Conservation (phyloP, 2,329 filamentous ascomycete genomes). For the Fusarium concolor region DNA sequence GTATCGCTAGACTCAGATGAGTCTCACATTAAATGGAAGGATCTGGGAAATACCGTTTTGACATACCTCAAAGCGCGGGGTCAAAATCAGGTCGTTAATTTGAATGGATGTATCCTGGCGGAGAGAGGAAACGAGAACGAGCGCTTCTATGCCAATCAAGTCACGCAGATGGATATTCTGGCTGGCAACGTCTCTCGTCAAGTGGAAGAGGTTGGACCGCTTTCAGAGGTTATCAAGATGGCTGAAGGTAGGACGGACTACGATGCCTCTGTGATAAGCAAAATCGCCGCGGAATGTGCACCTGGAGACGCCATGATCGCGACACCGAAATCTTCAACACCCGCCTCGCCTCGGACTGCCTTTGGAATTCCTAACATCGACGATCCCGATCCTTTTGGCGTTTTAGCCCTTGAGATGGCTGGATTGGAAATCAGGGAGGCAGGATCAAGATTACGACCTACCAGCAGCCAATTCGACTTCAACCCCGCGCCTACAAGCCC, state of each 20-base stretch:
- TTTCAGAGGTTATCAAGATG: constrained; percentile 87
- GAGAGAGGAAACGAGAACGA: constrained; percentile 71
- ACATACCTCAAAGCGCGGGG: constrained; percentile 70
- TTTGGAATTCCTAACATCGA: constrained; percentile 84
- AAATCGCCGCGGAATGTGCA: constrained; percentile 72
- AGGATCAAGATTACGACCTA: constrained; percentile 75
- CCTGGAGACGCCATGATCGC: constrained; percentile 78
- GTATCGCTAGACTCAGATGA: constrained; percentile 65
- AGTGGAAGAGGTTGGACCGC: constrained; percentile 65
- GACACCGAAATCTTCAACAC: constrained; percentile 54
- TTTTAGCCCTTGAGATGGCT: constrained; percentile 89
- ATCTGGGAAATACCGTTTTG: constrained; percentile 66
- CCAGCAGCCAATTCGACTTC: constrained; percentile 85
- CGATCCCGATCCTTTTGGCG: constrained; percentile 92
- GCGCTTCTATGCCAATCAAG: constrained; percentile 64
- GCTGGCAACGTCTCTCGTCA: constrained; percentile 67
- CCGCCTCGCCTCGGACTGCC: constrained; percentile 56
- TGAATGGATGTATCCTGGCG: constrained; percentile 67
- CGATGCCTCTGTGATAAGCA: constrained; percentile 74
- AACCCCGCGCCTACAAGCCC: constrained; percentile 82
- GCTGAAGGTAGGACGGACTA: constrained; percentile 86
- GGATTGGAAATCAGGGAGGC: constrained; percentile 92
- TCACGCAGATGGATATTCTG: constrained; percentile 67
- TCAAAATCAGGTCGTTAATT: constrained; percentile 64
- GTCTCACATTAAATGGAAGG: constrained; percentile 62